These are phyloP conservation scores for Claviceps humidiphila DNA, from an alignment of 2,329 filamentous ascomycete genomes.

Conservation along the genomic window DNA sequence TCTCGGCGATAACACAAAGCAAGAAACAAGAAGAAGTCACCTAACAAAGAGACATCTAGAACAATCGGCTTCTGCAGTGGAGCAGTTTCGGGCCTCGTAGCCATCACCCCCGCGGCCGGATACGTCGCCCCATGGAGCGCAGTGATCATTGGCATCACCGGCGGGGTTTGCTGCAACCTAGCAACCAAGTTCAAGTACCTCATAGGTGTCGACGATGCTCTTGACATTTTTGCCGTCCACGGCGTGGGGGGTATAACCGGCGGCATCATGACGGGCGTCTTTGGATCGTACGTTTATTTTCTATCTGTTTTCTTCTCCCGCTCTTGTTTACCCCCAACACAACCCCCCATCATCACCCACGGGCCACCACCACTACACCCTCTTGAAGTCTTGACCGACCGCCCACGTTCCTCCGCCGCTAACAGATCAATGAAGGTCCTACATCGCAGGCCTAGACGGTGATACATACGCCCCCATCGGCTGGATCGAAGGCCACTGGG, in stretches of 20 bases:
- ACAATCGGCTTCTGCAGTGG: conserved; percentile 90
- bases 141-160: conserved; percentile 44
- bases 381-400: too few species aligned
- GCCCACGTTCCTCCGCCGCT: background rate
- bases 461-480: conserved; percentile 44
- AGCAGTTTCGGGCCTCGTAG: conserved; percentile 73
- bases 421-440: conserved; percentile 24
- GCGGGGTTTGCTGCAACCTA: conserved; percentile 65
- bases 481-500: conserved; percentile 58
- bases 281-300: conserved; percentile 42
- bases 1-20: background rate
- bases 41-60: conserved; percentile 26
- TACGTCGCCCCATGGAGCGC: conserved; percentile 57
- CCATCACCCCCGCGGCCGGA: conserved; percentile 73
- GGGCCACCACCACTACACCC: too few species aligned
- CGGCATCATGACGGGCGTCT: conserved; percentile 65
- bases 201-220: conserved; percentile 70
- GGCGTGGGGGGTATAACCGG: conserved; percentile 72
- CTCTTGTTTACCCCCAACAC: background rate
- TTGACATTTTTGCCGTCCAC: conserved; percentile 88
- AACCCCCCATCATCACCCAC: background rate
- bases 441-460: conserved; percentile 63
- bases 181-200: conserved; percentile 68
- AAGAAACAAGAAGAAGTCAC: background rate
- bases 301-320: background rate